Base-by-base conservation (phyloP, 805 yeast species). In the Nakazawaea holstii region DNA sequence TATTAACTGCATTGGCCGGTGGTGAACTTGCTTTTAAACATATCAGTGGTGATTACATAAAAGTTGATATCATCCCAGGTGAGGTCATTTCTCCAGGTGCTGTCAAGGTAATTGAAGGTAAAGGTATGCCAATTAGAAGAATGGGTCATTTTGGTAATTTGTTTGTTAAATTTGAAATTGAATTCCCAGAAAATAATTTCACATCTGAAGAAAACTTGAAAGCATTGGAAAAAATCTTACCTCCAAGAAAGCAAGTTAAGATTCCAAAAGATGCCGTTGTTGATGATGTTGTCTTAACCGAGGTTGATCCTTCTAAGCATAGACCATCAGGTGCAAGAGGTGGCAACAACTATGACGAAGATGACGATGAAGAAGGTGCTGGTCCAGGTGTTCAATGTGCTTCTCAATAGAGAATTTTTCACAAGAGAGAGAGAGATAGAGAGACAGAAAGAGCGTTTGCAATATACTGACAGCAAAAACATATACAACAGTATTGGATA, bases 91-190 rank as follows among this genome's bases (percentile, higher is more conserved):
- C 90, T 30, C 97, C 98, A 44, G 95, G 87, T 54, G 65, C 73
- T 37, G 72, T 82, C 59, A 91, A 89, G 70, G 89, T 89, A 47
- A 72, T 94, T 53, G 89, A 85, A 57, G 88, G 83, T 59, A 91
- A 92, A 69, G 99, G 99, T 82, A 94, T 94, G 99, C 99, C 99
- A 56, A 73, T 92, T 55, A 84, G 76, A 70, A 82, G 94, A 70
- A 84, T 79, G 64, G 96, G 96, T 65, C 88, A 90, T 53, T 75
- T 66, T 60, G 99, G 99, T 69, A 81, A 89, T 71, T 76, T 94
- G 72, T 80, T 87, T 59, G 72, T 94, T 57, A 84, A 87, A 64
- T 94, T 94, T 70, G 82, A 80, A 55, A 78, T 94, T 60, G 89
- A 86, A 64, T 94, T 94, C 88, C 99, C 99, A 55, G 63, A 65